phyloP scores from a whole-genome alignment of 352 stramenopile genomes.

The Globisporangium cylindrosporum region DNA sequence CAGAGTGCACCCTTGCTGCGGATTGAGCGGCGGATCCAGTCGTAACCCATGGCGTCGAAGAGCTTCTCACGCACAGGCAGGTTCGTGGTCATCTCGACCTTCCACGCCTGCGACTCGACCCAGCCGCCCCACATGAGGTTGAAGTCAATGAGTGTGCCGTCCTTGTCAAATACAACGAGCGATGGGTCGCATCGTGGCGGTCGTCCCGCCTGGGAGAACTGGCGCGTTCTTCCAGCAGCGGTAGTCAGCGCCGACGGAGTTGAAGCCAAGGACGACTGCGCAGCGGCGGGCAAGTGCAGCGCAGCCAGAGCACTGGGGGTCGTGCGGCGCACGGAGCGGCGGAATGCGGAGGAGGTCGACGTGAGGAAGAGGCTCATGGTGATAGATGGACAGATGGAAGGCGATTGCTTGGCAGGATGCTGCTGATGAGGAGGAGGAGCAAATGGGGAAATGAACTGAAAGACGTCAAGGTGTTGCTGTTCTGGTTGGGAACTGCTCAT shows the following conservation, averaged over 20 bases:
- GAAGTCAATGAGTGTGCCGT: slow-evolving; percentile 89
- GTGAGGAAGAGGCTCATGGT: slow-evolving; percentile 9
- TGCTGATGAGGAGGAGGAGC: background rate
- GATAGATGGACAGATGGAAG: background rate
- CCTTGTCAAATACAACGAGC: slow-evolving; percentile 89
- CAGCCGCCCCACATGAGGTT: slow-evolving; percentile 89
- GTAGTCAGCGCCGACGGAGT: background rate
- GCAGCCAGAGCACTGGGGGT: slow-evolving; percentile 3
- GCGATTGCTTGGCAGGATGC: background rate
- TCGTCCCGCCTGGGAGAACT: slow-evolving; percentile 12
- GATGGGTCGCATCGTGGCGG: slow-evolving; percentile 44
- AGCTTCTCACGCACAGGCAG: slow-evolving; percentile 81
- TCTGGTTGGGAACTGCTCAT: background rate
- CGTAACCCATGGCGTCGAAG: slow-evolving; percentile 85
- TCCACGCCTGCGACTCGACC: slow-evolving; percentile 83
- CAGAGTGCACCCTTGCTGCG: slow-evolving; percentile 80
- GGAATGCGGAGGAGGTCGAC: slow-evolving; percentile 12
- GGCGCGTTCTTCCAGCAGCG: background rate
- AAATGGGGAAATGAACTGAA: slow-evolving; percentile 12
- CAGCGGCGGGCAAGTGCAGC: background rate
- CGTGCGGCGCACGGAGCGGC: slow-evolving; percentile 6
- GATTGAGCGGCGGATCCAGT: slow-evolving; percentile 81
- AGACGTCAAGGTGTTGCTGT: slow-evolving; percentile 1
- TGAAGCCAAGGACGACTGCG: background rate
- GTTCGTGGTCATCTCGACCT: slow-evolving; percentile 80